Base-by-base conservation (phyloP, 2,329 filamentous ascomycete species). In the Cytospora mali region DNA sequence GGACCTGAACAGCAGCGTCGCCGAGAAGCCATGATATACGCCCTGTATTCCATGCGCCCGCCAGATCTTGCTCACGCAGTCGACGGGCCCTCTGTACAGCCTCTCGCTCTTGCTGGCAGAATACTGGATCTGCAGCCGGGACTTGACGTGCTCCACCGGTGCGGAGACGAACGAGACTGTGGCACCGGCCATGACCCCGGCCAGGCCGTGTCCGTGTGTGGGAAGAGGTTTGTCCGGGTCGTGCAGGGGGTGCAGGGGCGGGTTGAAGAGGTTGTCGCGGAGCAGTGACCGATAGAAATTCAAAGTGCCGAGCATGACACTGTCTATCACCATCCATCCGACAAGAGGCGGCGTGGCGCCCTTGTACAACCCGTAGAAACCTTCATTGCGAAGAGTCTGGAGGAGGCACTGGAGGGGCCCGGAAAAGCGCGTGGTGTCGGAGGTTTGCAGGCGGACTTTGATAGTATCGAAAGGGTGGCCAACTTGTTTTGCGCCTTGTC, bases 241-340 rank as follows among this genome's bases (percentile, higher is more conserved):
- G 69, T 69, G 67, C 52, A 68, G 68, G 61, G 65, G 69, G 60
- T 75, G 76, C 59, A 78, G 71, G 29, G 74, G 72, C 1, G 79
- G 86, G 68, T 82, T 83, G 77, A 95, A 97, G 70, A 97, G 78
- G 69, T 92, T 84, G 71, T 95, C 88, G 67, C 90, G 89, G 18
- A 98, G 80, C 52, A 97, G 76, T 54, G 91, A 89, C 42, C 94
- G 90, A 79, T 98, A 98, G 55, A 96, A 84, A 27, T 91, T 96
- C 68, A 99, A 81, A 21, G 91, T 96, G 49, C 95, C 95, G 35
- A 98, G 84, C 93, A 98, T 97, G 64, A 88, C 74, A 49, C 80
- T 84, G 79, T 99, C 95, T 94, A 98, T 65, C 72, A 96, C 92
- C 90, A 98, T 97, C 95, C 95, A 98, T 70, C 95, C 95, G 57